Conservation (phyloP, 768 basidiomycete genomes). For the Russula earlei region DNA sequence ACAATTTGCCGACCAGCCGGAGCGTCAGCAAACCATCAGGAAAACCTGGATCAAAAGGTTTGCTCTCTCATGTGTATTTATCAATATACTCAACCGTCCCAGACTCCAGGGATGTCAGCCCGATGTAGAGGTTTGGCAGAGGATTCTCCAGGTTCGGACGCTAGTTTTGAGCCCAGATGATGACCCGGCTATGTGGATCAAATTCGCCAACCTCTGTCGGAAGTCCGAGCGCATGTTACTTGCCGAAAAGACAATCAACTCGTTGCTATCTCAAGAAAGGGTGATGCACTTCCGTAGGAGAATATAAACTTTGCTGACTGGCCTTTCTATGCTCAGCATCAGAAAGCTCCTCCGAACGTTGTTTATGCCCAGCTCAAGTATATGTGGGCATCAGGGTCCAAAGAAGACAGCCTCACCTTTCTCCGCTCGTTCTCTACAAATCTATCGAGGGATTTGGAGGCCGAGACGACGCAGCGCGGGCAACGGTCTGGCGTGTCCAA, state of each 20-base stretch:
- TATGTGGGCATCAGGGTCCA: conserved; percentile 84
- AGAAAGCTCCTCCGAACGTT: conserved; percentile 86
- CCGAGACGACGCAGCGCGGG: conserved; percentile 41
- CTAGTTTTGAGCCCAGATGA: conserved; percentile 89
- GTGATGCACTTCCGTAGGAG: conserved; percentile 28
- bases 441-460: conserved; percentile 64
- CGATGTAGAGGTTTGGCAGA: conserved; percentile 98
- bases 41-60: conserved; percentile 98
- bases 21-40: conserved; percentile 81
- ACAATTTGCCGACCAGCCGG: conserved; percentile 86
- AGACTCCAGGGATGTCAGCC: conserved; percentile 94
- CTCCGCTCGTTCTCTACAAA: conserved; percentile 74
- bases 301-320: neutral
- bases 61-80: conserved; percentile 13
- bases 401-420: conserved; percentile 71
- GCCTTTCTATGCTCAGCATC: conserved; percentile 25
- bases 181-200: conserved; percentile 97
- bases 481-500: conserved; percentile 45
- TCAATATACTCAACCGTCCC: neutral
- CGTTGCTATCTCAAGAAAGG: conserved; percentile 68
- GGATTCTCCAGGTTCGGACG: conserved; percentile 91
- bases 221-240: conserved; percentile 91
- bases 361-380: conserved; percentile 94
- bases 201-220: conserved; percentile 95
- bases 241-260: conserved; percentile 95